Conservation (phyloP, 2,329 filamentous ascomycete genomes). For the Pseudopyrenochaeta lycopersici region DNA sequence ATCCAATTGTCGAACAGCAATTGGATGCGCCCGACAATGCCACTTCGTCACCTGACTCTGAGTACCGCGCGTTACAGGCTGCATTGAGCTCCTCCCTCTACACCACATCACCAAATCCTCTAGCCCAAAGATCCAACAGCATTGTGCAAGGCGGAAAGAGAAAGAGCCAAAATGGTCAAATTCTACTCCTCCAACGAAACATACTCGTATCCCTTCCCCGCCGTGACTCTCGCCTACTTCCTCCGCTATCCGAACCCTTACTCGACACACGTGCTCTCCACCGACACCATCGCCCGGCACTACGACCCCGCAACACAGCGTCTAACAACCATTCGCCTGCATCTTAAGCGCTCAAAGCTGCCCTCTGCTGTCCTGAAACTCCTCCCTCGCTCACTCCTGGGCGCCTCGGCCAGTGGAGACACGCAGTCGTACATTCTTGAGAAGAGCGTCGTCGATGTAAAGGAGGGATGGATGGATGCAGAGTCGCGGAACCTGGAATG, state of each 20-base stretch:
- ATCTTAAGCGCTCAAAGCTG: conserved; percentile 82
- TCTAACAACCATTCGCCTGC: conserved; percentile 79
- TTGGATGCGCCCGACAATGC: conserved; percentile 43
- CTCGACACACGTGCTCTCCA: conserved; percentile 81
- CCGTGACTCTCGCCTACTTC: conserved; percentile 88
- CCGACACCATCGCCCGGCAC: conserved; percentile 79
- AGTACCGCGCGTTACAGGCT: conserved; percentile 29
- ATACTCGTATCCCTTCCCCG: conserved; percentile 83
- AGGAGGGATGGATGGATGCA: conserved; percentile 82
- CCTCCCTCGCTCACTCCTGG: conserved; percentile 73
- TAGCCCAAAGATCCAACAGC: not conserved
- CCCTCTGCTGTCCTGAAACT: conserved; percentile 79
- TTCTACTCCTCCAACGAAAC: conserved; percentile 68
- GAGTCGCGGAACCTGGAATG: conserved; percentile 85
- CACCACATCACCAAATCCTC: conserved; percentile 3
- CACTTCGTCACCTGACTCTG: conserved; percentile 29
- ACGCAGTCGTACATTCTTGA: conserved; percentile 84
- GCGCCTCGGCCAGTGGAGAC: conserved; percentile 65
- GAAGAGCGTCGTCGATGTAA: conserved; percentile 79
- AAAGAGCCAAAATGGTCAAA: conserved; percentile 56
- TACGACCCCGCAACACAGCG: conserved; percentile 78
- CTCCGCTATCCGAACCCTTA: conserved; percentile 89
- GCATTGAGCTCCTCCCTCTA: conserved; percentile 21
- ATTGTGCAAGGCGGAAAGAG: not conserved
- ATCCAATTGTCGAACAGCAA: conserved; percentile 31